phyloP scores from a whole-genome alignment of 108 stramenopile genomes.

The Cyclotella atomus region DNA sequence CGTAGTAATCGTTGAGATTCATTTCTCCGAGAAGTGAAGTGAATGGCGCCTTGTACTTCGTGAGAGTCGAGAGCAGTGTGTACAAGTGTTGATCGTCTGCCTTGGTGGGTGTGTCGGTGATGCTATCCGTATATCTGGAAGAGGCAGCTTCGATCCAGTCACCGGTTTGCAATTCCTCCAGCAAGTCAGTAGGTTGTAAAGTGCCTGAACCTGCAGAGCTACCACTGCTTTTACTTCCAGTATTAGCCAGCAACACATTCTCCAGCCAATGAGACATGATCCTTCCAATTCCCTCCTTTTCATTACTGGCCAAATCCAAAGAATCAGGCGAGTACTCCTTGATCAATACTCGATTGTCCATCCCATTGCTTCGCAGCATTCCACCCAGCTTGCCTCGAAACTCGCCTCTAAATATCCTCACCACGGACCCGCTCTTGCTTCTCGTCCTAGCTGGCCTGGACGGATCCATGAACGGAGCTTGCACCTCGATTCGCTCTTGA shows the following conservation, averaged over 20 bases:
- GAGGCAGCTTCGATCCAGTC: conserved; percentile 62
- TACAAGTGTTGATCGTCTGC: conserved; percentile 68
- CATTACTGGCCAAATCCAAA: conserved; percentile 53
- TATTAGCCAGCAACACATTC: too few relatives aligned
- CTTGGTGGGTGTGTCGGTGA: conserved; percentile 48
- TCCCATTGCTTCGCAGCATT: conserved; percentile 57
- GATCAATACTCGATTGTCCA: conserved; percentile 70
- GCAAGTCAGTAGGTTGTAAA: too few relatives aligned
- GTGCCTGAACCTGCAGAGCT: too few relatives aligned
- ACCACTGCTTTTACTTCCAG: too few relatives aligned
- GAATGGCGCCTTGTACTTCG: conserved; percentile 46
- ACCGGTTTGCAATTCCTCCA: conserved; percentile 44
- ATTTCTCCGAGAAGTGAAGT: conserved; percentile 75
- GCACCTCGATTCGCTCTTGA: not conserved
- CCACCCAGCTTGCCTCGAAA: conserved; percentile 57
- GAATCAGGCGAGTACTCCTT: conserved; percentile 82
- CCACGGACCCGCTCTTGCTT: conserved; percentile 70
- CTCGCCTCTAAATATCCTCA: conserved; percentile 80
- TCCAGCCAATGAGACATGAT: conserved; percentile 63
- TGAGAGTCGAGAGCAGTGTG: conserved; percentile 41
- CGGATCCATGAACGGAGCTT: conserved; percentile 68
- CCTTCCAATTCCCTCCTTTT: conserved; percentile 49
- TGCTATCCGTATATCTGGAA: conserved; percentile 48
- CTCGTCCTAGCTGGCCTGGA: conserved; percentile 72
- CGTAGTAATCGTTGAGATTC: conserved; percentile 79